Base-by-base conservation (phyloP, 371 early-diverging fungal species). In the Apophysomyces ossiformis region DNA sequence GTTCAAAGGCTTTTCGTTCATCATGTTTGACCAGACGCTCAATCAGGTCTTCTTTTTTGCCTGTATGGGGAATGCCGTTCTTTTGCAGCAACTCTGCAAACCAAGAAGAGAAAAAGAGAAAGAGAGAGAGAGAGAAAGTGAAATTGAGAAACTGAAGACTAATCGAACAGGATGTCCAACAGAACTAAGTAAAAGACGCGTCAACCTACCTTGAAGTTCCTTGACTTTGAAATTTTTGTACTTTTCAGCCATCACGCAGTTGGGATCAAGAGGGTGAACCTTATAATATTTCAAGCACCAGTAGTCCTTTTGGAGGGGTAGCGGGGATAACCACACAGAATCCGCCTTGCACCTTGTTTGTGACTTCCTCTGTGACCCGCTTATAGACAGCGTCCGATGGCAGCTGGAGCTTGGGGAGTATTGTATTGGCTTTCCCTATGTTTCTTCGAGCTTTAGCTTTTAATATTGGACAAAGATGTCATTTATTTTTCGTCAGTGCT, bases 21-120 rank as follows among this genome's bases (percentile, higher is more conserved):
- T 87, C 85, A 59, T 83, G 77, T 64, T 88, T 84, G 56, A 88
- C 71, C 16, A 90, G 74, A 44, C 90, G 84, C 57, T 82, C 83
- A 62, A 90, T 83, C 56, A 90, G 70, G 9, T 90, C 90, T 26
- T 90, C 90, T 66, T 90, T 90, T 70, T 88, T 90, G 54, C 90
- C 90, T 26, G 83, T 72, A 57, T 76, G 80, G 15, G 89, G 77
- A 38, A 90, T 70, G 15, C 85, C 86, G 37, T 77, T 77, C 50
- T 87, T 86, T 58, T 78, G 79, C 37, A 89, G 71, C 43, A 87
- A 69, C 37, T 88, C 90, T 83, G 5, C 11, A 47, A 26, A 50
- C 18, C 1, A 26, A 26, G 32, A 26, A 26, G 32, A 26, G 32
- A 26, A 26, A 26, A 3, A 50, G 2, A 38, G n/a, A n/a, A 15